Percentiles rank a stretch among this genome's conserved stretches.
phyloP scores from a whole-genome alignment of 2,329 filamentous ascomycete genomes.

The Allantophomopsis lycopodina region DNA sequence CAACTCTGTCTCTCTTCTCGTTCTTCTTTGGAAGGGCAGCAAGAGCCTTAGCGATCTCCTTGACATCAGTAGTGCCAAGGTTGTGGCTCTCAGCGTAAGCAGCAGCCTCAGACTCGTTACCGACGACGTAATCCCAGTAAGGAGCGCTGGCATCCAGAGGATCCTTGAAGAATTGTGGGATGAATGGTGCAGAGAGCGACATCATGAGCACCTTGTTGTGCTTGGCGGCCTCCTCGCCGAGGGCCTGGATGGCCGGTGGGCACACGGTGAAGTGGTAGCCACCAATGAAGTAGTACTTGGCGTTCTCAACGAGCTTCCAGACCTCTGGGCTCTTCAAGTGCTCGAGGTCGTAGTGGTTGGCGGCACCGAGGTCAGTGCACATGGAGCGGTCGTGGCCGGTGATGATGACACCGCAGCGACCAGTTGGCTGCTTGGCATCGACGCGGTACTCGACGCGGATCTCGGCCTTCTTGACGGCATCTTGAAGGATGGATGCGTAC shows the following conservation, averaged over 20 bases:
- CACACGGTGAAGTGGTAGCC: conserved; percentile 97
- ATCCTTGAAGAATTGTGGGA: conserved; percentile 96
- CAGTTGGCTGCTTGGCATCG: conserved; percentile 72
- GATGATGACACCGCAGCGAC: conserved; percentile 91
- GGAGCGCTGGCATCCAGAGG: conserved; percentile 72
- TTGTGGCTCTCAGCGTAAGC: conserved; percentile 75
- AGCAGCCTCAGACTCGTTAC: conserved; percentile 90
- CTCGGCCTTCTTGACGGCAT: conserved; percentile 77
- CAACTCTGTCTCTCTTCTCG: conserved; percentile 65
- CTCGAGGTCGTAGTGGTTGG: conserved; percentile 92
- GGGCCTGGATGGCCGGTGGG: conserved; percentile 76
- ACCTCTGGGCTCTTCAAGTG: conserved; percentile 85
- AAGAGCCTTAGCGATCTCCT: conserved; percentile 73
- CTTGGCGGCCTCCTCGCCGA: conserved; percentile 78
- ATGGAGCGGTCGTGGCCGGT: conserved; percentile 92
- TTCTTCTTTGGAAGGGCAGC: conserved; percentile 91
- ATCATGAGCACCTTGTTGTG: conserved; percentile 89
- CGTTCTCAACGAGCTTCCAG: conserved; percentile 83
- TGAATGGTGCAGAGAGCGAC: conserved; percentile 90
- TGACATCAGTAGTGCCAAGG: conserved; percentile 62
- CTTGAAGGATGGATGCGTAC: conserved; percentile 77
- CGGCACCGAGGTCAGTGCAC: conserved; percentile 88
- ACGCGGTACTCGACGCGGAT: conserved; percentile 91
- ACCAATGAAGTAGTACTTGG: conserved; percentile 82
- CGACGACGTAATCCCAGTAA: conserved; percentile 93